These are phyloP conservation scores for Nevesoporus exiguus DNA, from an alignment of 768 basidiomycete genomes.

Conservation along the genomic window DNA sequence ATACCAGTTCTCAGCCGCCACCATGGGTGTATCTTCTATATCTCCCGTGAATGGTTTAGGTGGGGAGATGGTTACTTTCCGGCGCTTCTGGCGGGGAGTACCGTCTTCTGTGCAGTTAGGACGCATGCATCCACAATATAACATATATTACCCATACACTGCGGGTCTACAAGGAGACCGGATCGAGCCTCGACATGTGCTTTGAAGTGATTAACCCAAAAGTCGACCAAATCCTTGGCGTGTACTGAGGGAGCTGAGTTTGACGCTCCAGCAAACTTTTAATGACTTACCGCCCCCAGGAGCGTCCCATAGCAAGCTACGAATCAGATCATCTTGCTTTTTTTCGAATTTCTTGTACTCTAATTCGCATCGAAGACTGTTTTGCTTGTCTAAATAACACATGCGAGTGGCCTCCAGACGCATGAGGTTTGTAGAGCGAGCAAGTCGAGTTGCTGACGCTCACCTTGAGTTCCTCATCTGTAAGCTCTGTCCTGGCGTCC, in stretches of 20 bases:
- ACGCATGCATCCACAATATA: background rate
- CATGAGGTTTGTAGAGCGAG: background rate
- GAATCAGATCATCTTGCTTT: conserved; percentile 48
- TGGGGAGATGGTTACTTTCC: conserved; percentile 31
- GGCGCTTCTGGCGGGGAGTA: conserved; percentile 44
- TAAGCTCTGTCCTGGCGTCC: conserved; percentile 74
- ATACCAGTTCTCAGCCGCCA: conserved; percentile 13
- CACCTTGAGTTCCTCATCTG: conserved; percentile 79
- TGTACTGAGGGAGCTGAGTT: conserved; percentile 43
- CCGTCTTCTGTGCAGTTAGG: conserved; percentile 33
- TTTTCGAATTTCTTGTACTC: conserved; percentile 55
- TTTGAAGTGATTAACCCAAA: conserved; percentile 73
- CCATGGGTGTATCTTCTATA: background rate
- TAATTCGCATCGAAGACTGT: conserved; percentile 46
- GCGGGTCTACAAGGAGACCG: conserved; percentile 16
- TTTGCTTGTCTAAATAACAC: conserved; percentile 65
- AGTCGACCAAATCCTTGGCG: conserved; percentile 62
- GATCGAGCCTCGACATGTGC: conserved; percentile 64
- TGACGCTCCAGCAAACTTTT: background rate
- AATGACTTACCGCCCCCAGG: conserved; percentile 56
- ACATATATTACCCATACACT: conserved; percentile 12
- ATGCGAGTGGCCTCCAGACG: conserved; percentile 52
- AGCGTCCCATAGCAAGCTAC: conserved; percentile 63
- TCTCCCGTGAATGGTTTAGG: background rate
- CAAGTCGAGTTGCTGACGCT: conserved; percentile 1